These are phyloP conservation scores for Rugonectria rugulosa DNA, from an alignment of 2,329 filamentous ascomycete genomes.

Conservation along the genomic window DNA sequence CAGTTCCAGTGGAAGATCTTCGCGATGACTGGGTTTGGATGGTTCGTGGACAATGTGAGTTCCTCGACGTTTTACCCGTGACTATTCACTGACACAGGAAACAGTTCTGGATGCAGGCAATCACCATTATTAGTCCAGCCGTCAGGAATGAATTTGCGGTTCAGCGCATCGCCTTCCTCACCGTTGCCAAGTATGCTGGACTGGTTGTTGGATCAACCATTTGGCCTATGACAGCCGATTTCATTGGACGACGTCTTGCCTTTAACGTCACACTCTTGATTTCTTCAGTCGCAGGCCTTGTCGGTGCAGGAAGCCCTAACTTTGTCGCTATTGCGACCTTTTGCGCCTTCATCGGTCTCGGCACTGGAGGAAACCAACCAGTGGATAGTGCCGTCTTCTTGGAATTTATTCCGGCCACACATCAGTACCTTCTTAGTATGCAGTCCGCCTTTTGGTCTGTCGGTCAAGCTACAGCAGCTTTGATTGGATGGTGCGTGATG, in stretches of 20 bases:
- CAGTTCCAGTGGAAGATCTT: slow-evolving; percentile 27
- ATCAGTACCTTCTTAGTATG: slow-evolving; percentile 50
- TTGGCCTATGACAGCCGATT: slow-evolving; percentile 70
- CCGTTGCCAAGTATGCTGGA: slow-evolving; percentile 58
- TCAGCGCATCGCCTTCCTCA: slow-evolving; percentile 37
- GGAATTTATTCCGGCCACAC: slow-evolving; percentile 51
- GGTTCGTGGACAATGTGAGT: slow-evolving; percentile 35
- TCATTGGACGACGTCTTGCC: slow-evolving; percentile 69
- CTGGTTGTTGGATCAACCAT: slow-evolving; percentile 63
- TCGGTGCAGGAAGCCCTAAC: slow-evolving; percentile 68
- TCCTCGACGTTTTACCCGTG: neutral
- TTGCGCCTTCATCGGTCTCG: slow-evolving; percentile 67
- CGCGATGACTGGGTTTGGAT: slow-evolving; percentile 36
- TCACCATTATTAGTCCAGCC: slow-evolving; percentile 39
- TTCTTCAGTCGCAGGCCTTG: slow-evolving; percentile 65
- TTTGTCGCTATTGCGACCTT: slow-evolving; percentile 70
- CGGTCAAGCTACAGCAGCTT: slow-evolving; percentile 45
- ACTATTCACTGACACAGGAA: neutral
- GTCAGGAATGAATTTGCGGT: slow-evolving; percentile 43
- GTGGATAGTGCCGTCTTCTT: slow-evolving; percentile 54
- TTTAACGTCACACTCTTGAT: slow-evolving; percentile 71
- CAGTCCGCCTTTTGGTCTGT: slow-evolving; percentile 52
- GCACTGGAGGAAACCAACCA: slow-evolving; percentile 68
- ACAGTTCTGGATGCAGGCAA: slow-evolving; percentile 40
- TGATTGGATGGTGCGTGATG: slow-evolving; percentile 45